A percentile compares a stretch with the other conserved stretches of the same genome.
Evolutionary conservation across 495 filamentous ascomycete species (phyloP).

Genomic region (Hypoxylon rickii): DNA sequence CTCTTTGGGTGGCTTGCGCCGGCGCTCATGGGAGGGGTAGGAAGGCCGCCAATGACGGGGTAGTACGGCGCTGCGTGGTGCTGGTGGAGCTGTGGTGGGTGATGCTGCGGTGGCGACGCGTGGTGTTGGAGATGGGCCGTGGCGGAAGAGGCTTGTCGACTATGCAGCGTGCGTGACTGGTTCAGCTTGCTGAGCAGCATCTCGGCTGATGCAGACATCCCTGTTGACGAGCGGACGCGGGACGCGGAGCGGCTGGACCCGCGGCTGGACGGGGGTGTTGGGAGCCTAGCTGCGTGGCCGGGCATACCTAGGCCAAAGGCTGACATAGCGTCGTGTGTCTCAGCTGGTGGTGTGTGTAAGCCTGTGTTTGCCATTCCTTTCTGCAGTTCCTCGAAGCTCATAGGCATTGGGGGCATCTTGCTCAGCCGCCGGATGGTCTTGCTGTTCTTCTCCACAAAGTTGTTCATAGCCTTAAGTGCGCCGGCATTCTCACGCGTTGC

Average conservation of each 20-base stretch:
- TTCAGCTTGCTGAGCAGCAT: constrained; percentile 33
- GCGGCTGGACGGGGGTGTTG: constrained; percentile 41
- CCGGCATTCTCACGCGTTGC: constrained; percentile 46
- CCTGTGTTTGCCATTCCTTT: constrained; percentile 12
- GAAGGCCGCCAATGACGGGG: constrained; percentile 23
- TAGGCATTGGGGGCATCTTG: constrained; percentile 40
- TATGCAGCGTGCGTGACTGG: constrained; percentile 21
- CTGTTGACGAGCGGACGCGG: constrained; percentile 8
- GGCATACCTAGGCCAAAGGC: constrained; percentile 4
- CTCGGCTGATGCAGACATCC: constrained; percentile 25
- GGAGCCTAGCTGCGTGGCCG: constrained; percentile 19
- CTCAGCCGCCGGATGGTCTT: constrained; percentile 52
- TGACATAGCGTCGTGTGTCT: constrained; percentile 13
- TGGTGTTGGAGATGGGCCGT: not conserved
- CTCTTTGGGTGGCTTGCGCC: constrained; percentile 1
- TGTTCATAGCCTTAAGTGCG: constrained; percentile 49
- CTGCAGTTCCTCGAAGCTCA: constrained; percentile 44
- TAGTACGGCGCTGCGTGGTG: constrained; percentile 17
- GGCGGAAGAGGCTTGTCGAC: not conserved
- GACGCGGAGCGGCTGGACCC: constrained; percentile 32
- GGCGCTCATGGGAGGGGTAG: constrained; percentile 14
- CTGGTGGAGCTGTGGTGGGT: not conserved
- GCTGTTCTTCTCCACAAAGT: constrained; percentile 52
- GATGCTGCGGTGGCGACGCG: too few species aligned
- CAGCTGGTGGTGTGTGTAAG: constrained; percentile 33